Conservation (phyloP, 176 grass and related monocot species). For the Carex littledalei region DNA sequence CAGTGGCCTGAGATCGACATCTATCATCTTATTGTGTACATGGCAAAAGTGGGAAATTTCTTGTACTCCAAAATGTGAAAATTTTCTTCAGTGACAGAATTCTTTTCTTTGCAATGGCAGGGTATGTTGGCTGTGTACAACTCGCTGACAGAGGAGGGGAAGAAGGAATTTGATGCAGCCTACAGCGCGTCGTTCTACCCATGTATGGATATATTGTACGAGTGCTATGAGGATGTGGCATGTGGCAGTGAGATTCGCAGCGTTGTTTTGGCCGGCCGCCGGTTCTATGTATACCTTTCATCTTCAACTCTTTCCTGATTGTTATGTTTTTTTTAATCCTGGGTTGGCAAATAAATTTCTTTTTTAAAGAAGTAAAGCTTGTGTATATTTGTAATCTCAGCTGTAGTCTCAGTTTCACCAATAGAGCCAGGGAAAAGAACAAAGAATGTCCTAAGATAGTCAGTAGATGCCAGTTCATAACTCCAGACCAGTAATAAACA, state of each 20-base stretch:
- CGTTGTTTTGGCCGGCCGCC: constrained; percentile 62
- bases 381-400: neutral
- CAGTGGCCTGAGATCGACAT: neutral
- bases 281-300: constrained; percentile 48
- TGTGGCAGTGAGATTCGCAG: constrained; percentile 73
- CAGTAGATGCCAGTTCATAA: neutral
- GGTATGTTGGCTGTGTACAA: constrained; percentile 74
- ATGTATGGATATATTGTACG: constrained; percentile 69
- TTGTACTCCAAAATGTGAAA: neutral
- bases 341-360: neutral
- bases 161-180: constrained; percentile 61
- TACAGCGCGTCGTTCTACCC: constrained; percentile 70
- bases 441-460: neutral
- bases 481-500: neutral
- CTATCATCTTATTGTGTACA: neutral
- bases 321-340: neutral
- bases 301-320: neutral
- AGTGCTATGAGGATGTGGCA: constrained; percentile 71
- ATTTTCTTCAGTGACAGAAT: neutral
- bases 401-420: neutral
- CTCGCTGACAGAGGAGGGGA: constrained; percentile 47
- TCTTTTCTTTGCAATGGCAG: constrained; percentile 20
- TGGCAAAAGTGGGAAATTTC: neutral
- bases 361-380: neutral
- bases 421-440: neutral